These are phyloP conservation scores for Leishmania tropica DNA, from an alignment of 208 protist species.

Conservation along the genomic window DNA sequence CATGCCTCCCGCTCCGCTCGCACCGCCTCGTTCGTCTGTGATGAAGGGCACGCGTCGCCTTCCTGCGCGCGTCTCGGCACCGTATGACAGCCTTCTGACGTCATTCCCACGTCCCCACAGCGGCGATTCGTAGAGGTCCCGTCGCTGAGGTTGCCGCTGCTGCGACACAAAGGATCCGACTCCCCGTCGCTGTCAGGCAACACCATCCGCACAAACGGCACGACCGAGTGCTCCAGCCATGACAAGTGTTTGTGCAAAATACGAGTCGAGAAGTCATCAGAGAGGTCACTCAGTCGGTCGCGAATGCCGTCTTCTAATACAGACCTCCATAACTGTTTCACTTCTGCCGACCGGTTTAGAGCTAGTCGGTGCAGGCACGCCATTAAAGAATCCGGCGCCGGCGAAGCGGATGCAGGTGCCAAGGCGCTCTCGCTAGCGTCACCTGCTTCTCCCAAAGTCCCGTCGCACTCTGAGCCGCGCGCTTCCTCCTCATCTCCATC, in stretches of 20 bases:
- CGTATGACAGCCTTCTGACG: background rate
- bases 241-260: conserved; percentile 50
- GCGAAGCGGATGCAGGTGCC: background rate
- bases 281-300: conserved; percentile 48
- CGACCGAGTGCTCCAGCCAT: conserved; percentile 74
- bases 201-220: conserved; percentile 68
- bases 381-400: conserved; percentile 40
- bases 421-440: no score
- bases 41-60: no score
- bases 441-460: background rate
- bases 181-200: conserved; percentile 20
- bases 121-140: background rate
- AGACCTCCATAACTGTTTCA: conserved; percentile 65
- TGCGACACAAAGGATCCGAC: background rate
- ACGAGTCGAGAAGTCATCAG: conserved; percentile 68
- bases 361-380: conserved; percentile 68
- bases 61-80: background rate
- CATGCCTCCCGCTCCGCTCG: conserved; percentile 61
- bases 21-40: conserved; percentile 12
- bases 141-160: background rate
- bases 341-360: conserved; percentile 48
- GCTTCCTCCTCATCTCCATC: background rate
- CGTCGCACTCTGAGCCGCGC: background rate
- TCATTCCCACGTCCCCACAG: no score
- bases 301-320: conserved; percentile 57